Percentiles rank a stretch among this genome's conserved stretches.
Conservation (phyloP, 106 monocot genomes). For the Dioscorea dumetorum region DNA sequence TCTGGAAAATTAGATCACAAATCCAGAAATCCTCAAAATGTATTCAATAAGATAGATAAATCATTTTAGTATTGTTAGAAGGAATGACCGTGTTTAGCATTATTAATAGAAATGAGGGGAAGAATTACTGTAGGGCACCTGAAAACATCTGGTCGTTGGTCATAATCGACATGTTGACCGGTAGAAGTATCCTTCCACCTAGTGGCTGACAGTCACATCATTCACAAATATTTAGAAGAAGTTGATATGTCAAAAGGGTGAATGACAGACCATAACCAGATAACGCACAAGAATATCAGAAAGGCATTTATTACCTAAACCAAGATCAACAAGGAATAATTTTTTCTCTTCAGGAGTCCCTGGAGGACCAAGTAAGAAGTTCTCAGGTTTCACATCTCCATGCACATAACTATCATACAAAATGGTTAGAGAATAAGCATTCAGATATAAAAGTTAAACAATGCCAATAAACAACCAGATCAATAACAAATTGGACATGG, state of each 20-base stretch:
- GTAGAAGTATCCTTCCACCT: slow-evolving; percentile 62
- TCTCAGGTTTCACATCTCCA: slow-evolving; percentile 98
- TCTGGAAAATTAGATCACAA: slow-evolving; percentile 23
- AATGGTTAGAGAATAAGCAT: neutral
- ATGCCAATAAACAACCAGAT: neutral
- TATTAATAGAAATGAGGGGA: neutral
- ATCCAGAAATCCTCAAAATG: neutral
- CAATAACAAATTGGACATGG: neutral
- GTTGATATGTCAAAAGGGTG: neutral
- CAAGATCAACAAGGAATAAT: slow-evolving; percentile 96
- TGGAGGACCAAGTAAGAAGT: slow-evolving; percentile 86
- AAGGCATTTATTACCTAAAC: slow-evolving; percentile 50
- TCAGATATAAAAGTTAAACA: neutral
- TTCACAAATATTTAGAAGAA: neutral
- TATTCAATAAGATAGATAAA: neutral
- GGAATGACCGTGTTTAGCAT: neutral
- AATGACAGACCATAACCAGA: no score
- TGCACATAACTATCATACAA: slow-evolving; percentile 70
- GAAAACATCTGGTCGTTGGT: slow-evolving; percentile 84
- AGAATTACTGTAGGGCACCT: slow-evolving; percentile 24
- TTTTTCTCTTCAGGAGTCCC: slow-evolving; percentile 85
- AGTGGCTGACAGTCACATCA: slow-evolving; percentile 42
- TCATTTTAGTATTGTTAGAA: neutral
- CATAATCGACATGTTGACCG: slow-evolving; percentile 65
- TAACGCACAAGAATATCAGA: neutral